Conservation (phyloP, 1,139 yeast genomes). For the Lodderomyces orthopsilosis region DNA sequence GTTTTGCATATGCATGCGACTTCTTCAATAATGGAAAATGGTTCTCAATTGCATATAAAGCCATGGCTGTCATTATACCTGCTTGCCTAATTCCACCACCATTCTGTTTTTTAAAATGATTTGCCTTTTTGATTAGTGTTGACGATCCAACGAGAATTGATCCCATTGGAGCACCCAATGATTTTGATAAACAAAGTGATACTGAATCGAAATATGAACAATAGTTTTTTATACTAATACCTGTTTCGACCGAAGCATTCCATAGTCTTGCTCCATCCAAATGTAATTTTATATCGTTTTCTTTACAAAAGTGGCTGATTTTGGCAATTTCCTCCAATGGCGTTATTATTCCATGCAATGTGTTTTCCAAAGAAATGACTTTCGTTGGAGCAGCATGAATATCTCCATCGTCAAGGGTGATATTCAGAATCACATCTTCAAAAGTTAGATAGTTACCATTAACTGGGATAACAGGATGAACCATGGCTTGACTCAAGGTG, state of each 20-base stretch:
- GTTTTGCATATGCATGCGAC: conserved; percentile 70
- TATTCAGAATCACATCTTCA: conserved; percentile 62
- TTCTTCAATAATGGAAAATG: conserved; percentile 58
- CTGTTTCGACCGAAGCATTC: conserved; percentile 82
- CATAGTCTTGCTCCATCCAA: conserved; percentile 96
- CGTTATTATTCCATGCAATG: conserved; percentile 77
- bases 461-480: conserved; percentile 72
- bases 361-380: conserved; percentile 82
- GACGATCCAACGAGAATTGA: conserved; percentile 75
- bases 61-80: conserved; percentile 83
- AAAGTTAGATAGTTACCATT: conserved; percentile 76
- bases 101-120: conserved; percentile 86
- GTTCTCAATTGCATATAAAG: conserved; percentile 71
- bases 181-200: conserved; percentile 85
- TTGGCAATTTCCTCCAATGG: conserved; percentile 78
- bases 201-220: conserved; percentile 83
- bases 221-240: conserved; percentile 65
- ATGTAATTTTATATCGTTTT: conserved; percentile 65
- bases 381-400: conserved; percentile 89
- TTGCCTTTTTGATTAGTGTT: conserved; percentile 65
- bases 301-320: conserved; percentile 70
- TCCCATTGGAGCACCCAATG: conserved; percentile 94
- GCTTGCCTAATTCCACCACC: conserved; percentile 96
- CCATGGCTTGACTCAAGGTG: conserved; percentile 88
- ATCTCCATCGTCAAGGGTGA: conserved; percentile 76